Evolutionary conservation across 345 rosid species (phyloP), one percentile per base, ranked within the genome.

Genomic region (Gossypium longicalyx): DNA sequence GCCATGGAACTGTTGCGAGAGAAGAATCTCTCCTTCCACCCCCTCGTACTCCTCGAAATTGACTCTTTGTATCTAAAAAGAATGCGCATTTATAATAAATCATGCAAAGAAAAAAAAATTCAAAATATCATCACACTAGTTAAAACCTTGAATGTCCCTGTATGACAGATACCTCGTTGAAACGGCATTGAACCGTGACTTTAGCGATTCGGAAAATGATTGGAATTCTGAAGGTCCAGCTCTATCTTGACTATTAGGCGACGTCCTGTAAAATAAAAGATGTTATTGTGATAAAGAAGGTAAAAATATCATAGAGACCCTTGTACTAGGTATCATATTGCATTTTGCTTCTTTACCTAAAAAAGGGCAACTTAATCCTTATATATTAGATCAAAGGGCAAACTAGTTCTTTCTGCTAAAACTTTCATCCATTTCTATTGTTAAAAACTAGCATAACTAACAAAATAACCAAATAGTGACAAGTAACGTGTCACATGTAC

Each of bases 11-110:
- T 83, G 75, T 84, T 95, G 72, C 96, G 94, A 80, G 92, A 87
- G 81, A 93, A 95, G 74, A 93, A 82, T 76, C 88, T 88, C 76
- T 95, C 99, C 77, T 88, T 95, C 99, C 97, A 95, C 74, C 85
- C 96, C 80, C 93, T 84, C 29, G 98, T 90, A 82, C 96, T 85
- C 90, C 87, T 95, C 67, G 97, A 87, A 81, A 95, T 87, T 0
- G 99, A 93, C 73, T 95, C 99, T 79, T 91, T 95, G 83, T 91
- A 95, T 83, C 99, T 95, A 69, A 53, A 72, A 41, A 51, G 52
- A 20, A 23, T 4, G 9, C 15, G 12, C 15, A 9, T 12, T 54
- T 53, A 54, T 0, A 38, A 44, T 9, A 43, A 75, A 53, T 12
- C 57, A 65, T 23, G 57, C 45, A n/a, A 34, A 34, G 10, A 20